Percentiles rank a stretch among this genome's conserved stretches.
Evolutionary conservation across 192 early-diverging fungal species (phyloP).

Genomic region (Funneliformis geosporum): DNA sequence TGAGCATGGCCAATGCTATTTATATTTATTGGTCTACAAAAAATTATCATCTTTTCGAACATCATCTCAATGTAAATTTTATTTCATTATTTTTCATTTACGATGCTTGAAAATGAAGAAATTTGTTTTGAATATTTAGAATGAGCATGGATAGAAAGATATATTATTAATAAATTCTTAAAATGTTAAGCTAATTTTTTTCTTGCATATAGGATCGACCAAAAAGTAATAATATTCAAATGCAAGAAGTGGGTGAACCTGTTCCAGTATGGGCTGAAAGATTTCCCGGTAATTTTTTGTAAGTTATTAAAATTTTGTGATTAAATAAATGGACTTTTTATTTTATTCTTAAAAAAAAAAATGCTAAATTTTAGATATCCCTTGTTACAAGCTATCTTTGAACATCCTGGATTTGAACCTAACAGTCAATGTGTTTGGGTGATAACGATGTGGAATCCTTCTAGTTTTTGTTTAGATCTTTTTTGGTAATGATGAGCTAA

Average conservation of each 20-base stretch:
- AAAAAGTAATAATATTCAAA: slow-evolving; percentile 3
- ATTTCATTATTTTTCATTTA: neutral
- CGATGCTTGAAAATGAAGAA: no score
- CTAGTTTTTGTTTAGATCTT: neutral
- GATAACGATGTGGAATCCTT: neutral
- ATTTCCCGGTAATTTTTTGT: neutral
- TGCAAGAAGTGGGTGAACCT: slow-evolving; percentile 3
- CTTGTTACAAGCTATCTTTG: neutral
- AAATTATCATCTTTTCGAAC: slow-evolving; percentile 13
- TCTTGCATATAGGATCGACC: neutral
- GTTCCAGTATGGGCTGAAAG: neutral
- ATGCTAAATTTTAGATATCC: neutral
- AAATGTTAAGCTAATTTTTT: neutral
- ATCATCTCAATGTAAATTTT: neutral
- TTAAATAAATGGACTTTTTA: neutral
- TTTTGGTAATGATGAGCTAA: neutral
- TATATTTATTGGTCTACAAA: neutral
- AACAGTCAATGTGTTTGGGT: slow-evolving; percentile 17
- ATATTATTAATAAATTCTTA: neutral
- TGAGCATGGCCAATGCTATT: slow-evolving; percentile 9
- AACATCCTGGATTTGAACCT: neutral
- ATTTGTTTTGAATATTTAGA: neutral
- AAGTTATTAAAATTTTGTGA: neutral
- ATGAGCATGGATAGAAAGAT: neutral
- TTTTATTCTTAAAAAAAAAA: neutral